Conservation (phyloP, 805 yeast species). For the Cyberlindnera mycetangii region DNA sequence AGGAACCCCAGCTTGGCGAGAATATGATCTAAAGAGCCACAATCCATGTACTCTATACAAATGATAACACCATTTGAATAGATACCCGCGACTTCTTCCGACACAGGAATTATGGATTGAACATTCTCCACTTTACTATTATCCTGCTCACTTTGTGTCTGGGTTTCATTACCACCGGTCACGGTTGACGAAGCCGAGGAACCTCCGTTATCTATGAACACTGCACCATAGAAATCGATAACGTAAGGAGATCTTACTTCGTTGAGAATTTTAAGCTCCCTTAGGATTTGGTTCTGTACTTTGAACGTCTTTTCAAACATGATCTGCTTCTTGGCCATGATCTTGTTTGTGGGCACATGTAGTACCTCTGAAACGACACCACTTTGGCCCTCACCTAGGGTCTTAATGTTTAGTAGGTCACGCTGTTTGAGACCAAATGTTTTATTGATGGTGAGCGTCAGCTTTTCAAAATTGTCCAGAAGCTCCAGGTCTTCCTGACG, state of each 20-base stretch:
- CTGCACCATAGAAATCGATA: constrained; percentile 89
- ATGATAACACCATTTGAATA: constrained; percentile 68
- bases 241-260: constrained; percentile 83
- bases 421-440: constrained; percentile 50
- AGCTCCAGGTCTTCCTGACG: constrained; percentile 33
- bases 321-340: constrained; percentile 88
- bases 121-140: not conserved
- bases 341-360: constrained; percentile 82
- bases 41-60: constrained; percentile 95
- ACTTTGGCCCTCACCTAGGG: constrained; percentile 89
- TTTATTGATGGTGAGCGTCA: constrained; percentile 53
- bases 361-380: constrained; percentile 88
- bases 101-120: constrained; percentile 11
- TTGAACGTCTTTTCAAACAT: constrained; percentile 79
- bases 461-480: constrained; percentile 43
- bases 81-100: constrained; percentile 23
- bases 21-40: constrained; percentile 87
- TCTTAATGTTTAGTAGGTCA: constrained; percentile 72
- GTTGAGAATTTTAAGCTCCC: constrained; percentile 88
- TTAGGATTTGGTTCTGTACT: constrained; percentile 76
- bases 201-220: constrained; percentile 45
- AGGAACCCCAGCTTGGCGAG: constrained; percentile 58
- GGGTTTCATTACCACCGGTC: not conserved
- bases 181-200: constrained; percentile 13
- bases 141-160: not conserved